Percentiles rank a stretch among this genome's conserved stretches.
These are phyloP conservation scores for Phytophthora tentaculata DNA, from an alignment of 352 stramenopile species.

Conservation along the genomic window DNA sequence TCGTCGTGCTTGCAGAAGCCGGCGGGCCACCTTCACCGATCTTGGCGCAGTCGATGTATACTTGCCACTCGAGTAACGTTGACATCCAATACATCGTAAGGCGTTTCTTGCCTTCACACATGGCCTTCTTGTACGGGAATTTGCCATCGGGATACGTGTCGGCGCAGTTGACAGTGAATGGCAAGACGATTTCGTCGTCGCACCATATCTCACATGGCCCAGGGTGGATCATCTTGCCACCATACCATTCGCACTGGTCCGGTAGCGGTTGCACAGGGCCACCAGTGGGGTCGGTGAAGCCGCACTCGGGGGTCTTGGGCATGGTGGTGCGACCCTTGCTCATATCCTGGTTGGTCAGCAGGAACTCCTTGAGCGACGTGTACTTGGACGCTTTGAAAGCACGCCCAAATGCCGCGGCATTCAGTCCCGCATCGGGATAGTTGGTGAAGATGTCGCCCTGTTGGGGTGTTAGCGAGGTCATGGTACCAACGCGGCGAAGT, in stretches of 20 bases:
- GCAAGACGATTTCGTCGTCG: conserved; percentile 47
- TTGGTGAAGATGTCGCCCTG: conserved; percentile 21
- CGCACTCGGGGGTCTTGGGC: conserved; percentile 36
- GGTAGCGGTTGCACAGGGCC: conserved; percentile 31
- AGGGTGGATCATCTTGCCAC: conserved; percentile 42
- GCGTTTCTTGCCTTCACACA: conserved; percentile 38
- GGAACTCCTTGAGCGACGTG: conserved; percentile 24
- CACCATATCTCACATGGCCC: conserved; percentile 57
- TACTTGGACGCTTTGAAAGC: conserved; percentile 26
- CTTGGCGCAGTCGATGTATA: conserved; percentile 31
- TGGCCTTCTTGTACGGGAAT: conserved; percentile 40
- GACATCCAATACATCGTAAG: conserved; percentile 50
- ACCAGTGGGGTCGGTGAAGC: conserved; percentile 35
- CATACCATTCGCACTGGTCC: conserved; percentile 40
- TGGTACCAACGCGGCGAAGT: conserved; percentile 19
- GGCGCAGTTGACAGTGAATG: conserved; percentile 46
- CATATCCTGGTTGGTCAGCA: conserved; percentile 26
- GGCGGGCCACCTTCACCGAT: conserved; percentile 23
- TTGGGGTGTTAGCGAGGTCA: conserved; percentile 15
- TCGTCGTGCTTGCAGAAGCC: conserved; percentile 4
- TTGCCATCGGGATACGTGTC: conserved; percentile 32
- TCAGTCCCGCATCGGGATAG: conserved; percentile 16
- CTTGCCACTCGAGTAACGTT: conserved; percentile 33
- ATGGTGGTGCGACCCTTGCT: conserved; percentile 21
- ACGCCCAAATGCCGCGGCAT: conserved; percentile 16